phyloP scores from a whole-genome alignment of 225 moss, liverwort and hornwort species.

The Antitrichia curtipendula region DNA sequence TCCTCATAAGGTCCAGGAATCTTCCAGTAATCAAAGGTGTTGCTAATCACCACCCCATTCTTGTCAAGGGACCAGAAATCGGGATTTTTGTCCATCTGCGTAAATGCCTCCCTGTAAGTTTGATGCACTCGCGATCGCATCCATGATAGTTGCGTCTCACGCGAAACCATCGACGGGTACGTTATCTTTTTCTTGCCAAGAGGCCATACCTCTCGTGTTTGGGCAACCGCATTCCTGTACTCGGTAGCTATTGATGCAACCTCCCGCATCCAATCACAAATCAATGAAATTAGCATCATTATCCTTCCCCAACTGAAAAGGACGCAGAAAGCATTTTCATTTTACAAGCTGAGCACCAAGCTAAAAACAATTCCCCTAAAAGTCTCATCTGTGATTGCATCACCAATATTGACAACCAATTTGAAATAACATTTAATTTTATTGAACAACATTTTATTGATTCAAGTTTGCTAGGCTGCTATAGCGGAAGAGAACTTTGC shows the following conservation, averaged over 20 bases:
- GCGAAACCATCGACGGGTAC: slow-evolving; percentile 28
- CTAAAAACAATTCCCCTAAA: background rate
- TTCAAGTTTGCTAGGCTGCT: background rate
- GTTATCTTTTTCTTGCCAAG: background rate
- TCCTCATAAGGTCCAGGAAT: slow-evolving; percentile 69
- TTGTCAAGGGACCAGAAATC: slow-evolving; percentile 27
- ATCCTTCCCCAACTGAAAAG: background rate
- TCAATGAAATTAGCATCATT: background rate
- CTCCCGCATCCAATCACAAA: background rate
- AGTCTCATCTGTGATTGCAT: background rate
- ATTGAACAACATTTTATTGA: background rate
- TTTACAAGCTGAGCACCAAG: background rate
- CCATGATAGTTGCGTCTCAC: slow-evolving; percentile 56
- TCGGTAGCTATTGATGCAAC: slow-evolving; percentile 2
- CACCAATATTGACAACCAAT: background rate
- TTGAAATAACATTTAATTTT: background rate
- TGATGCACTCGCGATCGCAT: slow-evolving; percentile 40
- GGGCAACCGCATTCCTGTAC: slow-evolving; percentile 19
- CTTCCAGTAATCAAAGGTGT: slow-evolving; percentile 44
- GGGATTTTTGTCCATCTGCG: slow-evolving; percentile 68
- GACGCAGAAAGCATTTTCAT: background rate
- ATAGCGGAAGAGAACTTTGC: background rate
- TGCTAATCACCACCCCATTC: slow-evolving; percentile 52
- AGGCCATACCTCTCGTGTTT: slow-evolving; percentile 38
- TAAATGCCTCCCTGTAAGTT: slow-evolving; percentile 58